Evolutionary conservation across 2,329 filamentous ascomycete species (phyloP).

Genomic region (Aspergillus nomiae): DNA sequence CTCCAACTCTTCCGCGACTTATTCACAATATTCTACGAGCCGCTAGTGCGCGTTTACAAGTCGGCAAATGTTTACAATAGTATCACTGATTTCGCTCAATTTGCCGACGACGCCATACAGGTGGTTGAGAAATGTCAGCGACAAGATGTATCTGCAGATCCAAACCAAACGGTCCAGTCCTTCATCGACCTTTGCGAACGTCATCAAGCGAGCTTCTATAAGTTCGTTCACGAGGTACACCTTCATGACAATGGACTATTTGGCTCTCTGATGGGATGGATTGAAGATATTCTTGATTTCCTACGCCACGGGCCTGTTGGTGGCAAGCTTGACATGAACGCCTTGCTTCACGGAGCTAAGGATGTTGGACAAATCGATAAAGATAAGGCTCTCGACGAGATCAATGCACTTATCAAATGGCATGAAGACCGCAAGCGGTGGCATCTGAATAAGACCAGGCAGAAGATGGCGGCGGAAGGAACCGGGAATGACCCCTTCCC

Average conservation of each 20-base stretch:
- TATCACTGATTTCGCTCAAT: constrained; percentile 92
- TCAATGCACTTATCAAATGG: constrained; percentile 86
- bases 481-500: constrained; percentile 53
- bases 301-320: constrained; percentile 80
- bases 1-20: constrained; percentile 93
- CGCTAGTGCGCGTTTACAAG: constrained; percentile 95
- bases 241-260: constrained; percentile 96
- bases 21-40: constrained; percentile 98
- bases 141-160: constrained; percentile 87
- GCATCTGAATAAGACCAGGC: constrained; percentile 95
- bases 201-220: constrained; percentile 97
- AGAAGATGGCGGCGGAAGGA: constrained; percentile 95
- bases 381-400: constrained; percentile 72
- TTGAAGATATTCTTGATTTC: constrained; percentile 93
- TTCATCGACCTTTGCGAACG: constrained; percentile 96
- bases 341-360: constrained; percentile 79
- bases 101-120: constrained; percentile 88
- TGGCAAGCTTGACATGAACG: constrained; percentile 91
- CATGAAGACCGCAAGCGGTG: constrained; percentile 95
- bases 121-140: constrained; percentile 70
- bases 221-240: constrained; percentile 97
- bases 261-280: constrained; percentile 94
- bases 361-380: constrained; percentile 69
- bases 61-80: constrained; percentile 97
- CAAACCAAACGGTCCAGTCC: constrained; percentile 95